Conservation (phyloP, 805 yeast genomes). For the Metahyphopichia silvanorum region DNA sequence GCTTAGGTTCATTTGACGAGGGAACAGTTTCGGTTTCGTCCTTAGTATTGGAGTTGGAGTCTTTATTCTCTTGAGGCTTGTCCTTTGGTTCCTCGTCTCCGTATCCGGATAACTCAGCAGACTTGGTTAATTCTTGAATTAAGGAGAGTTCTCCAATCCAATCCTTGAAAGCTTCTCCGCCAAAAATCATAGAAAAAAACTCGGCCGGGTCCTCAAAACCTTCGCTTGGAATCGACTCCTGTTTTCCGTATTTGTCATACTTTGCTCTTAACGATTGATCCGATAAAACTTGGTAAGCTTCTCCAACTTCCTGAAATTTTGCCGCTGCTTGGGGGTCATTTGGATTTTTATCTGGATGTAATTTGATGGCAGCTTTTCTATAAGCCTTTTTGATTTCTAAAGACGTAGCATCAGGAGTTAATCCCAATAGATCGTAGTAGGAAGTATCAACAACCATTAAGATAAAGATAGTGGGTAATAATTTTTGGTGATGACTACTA, state of each 20-base stretch:
- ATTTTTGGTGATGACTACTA: no score
- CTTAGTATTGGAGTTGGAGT: slow-evolving; percentile 10
- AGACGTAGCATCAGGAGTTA: slow-evolving; percentile 35
- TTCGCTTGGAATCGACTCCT: slow-evolving; percentile 56
- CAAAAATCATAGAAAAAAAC: slow-evolving; percentile 78
- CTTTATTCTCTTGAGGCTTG: slow-evolving; percentile 21
- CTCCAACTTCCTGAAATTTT: slow-evolving; percentile 47
- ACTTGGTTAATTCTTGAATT: slow-evolving; percentile 37
- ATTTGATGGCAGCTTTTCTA: slow-evolving; percentile 40
- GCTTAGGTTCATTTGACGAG: neutral
- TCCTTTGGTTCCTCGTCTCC: slow-evolving; percentile 23
- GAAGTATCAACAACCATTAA: slow-evolving; percentile 44
- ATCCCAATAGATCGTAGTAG: slow-evolving; percentile 37
- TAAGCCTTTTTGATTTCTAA: slow-evolving; percentile 45
- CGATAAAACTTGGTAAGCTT: slow-evolving; percentile 77
- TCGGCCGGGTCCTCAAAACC: slow-evolving; percentile 83
- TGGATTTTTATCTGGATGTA: slow-evolving; percentile 48
- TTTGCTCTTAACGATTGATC: slow-evolving; percentile 60
- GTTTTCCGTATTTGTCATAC: slow-evolving; percentile 75
- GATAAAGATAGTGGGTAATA: no score
- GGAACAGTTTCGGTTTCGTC: slow-evolving; percentile 6
- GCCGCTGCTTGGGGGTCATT: slow-evolving; percentile 44
- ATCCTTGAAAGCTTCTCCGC: slow-evolving; percentile 74
- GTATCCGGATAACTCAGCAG: slow-evolving; percentile 41
- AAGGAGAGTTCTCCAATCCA: slow-evolving; percentile 82